Evolutionary conservation across 345 rosid species (phyloP), one percentile per base, ranked within the genome.

Genomic region (Rhodomyrtus tomentosa): DNA sequence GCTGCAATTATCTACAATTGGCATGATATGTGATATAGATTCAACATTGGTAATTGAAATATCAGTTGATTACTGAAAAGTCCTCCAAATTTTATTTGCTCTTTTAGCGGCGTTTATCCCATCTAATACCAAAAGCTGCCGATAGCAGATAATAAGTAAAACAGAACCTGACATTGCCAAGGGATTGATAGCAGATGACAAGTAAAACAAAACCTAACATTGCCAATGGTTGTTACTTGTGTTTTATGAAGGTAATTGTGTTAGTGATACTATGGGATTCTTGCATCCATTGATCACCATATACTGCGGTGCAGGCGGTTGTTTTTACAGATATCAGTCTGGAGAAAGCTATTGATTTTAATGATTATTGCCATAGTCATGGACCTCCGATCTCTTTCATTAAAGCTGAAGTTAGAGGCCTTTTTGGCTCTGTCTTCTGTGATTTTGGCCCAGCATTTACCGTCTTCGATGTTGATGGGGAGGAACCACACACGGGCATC

Each of bases 371-470:
- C 87, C 99, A 92, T 88, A 89, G 81, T 87, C 98, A 93, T 85
- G 93, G 93, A 80, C 99, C 99, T 76, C 96, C 99, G 21, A 95
- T 97, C 40, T 87, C 98, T 87, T 97, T 97, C 88, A 90, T 97
- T 87, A 95, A 92, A 90, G 90, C 99, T 85, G 99, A 95, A 91
- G 96, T 95, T 59, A 93, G 98, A 90, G 99, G 99, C 84, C 96
- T 97, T 79, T 97, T 97, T 92, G 99, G 99, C 83, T 92, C 96
- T 20, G 89, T 97, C 50, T 97, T 97, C 89, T 97, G 99, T 87
- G 99, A 97, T 87, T 97, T 97, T 88, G 99, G 99, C 80, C 96
- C 99, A 76, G 93, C 89, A 86, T 97, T 97, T 86, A 94, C 93
- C 14, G 99, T 97, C 86, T 84, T 91, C 20, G 99, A 97, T 90